These are phyloP conservation scores for Zalerion maritima DNA, from an alignment of 495 filamentous ascomycete species.

Conservation along the genomic window DNA sequence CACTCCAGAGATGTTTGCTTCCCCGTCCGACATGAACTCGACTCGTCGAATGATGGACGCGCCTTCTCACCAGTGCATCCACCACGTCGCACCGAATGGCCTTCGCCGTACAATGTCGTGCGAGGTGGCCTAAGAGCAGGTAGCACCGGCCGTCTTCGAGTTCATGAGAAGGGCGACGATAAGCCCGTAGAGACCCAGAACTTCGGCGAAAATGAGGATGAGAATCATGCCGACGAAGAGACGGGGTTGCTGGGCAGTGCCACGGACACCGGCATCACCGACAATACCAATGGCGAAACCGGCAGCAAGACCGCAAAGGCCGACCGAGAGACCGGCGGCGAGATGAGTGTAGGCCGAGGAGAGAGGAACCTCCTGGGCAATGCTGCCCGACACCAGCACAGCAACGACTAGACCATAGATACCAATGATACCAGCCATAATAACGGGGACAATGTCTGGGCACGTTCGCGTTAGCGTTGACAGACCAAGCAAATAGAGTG, in stretches of 20 bases:
- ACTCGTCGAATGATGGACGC: too few relatives aligned
- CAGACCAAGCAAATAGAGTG: too few relatives aligned
- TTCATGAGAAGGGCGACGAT: slow-evolving; percentile 99
- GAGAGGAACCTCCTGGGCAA: slow-evolving; percentile 63
- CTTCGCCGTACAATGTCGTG: too few relatives aligned
- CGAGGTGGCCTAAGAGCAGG: slow-evolving; percentile 20
- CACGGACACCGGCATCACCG: slow-evolving; percentile 96
- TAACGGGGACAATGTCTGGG: slow-evolving; percentile 94
- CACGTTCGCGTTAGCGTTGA: slow-evolving; percentile 11
- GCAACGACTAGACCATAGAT: slow-evolving; percentile 99
- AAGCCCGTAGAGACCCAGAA: slow-evolving; percentile 95
- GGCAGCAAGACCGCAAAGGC: slow-evolving; percentile 92
- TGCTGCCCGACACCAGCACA: slow-evolving; percentile 86
- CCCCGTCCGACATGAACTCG: too few relatives aligned
- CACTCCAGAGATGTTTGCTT: too few relatives aligned
- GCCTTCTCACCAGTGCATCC: too few relatives aligned
- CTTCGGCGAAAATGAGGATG: slow-evolving; percentile 99
- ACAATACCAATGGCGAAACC: slow-evolving; percentile 99
- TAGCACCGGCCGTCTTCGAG: slow-evolving; percentile 52
- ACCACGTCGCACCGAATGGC: too few relatives aligned
- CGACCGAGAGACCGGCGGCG: slow-evolving; percentile 90
- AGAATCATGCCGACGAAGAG: slow-evolving; percentile 99
- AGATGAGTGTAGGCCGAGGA: slow-evolving; percentile 96
- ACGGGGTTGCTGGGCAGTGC: slow-evolving; percentile 92
- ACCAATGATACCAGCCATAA: slow-evolving; percentile 99